These are phyloP conservation scores for Aspergillus quadrilineatus DNA, from an alignment of 2,329 filamentous ascomycete species.

Conservation along the genomic window DNA sequence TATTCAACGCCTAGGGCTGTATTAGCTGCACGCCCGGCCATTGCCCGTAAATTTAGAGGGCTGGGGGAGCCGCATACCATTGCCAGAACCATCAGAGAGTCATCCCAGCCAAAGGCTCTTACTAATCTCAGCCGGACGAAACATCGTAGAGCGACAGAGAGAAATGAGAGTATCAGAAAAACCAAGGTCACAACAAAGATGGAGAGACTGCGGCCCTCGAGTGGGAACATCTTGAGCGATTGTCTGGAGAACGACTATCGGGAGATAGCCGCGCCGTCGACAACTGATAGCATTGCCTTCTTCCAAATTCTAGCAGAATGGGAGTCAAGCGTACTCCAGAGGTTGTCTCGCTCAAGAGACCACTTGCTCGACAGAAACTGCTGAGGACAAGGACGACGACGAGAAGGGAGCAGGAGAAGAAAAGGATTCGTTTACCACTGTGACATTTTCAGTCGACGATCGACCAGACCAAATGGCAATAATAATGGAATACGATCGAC, in stretches of 20 bases:
- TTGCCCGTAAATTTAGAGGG: background rate
- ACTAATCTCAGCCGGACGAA: slow-evolving; percentile 37
- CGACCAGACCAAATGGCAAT: background rate
- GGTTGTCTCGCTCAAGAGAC: slow-evolving; percentile 9
- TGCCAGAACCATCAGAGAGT: slow-evolving; percentile 37
- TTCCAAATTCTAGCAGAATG: background rate
- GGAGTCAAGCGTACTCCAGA: background rate
- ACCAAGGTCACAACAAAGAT: slow-evolving; percentile 36
- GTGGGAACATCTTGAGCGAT: slow-evolving; percentile 28
- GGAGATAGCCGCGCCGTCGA: background rate
- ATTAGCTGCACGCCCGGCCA: background rate
- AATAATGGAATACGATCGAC: background rate
- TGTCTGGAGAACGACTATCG: slow-evolving; percentile 13
- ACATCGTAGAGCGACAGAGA: slow-evolving; percentile 36
- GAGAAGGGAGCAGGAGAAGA: background rate
- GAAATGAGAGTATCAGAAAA: slow-evolving; percentile 33
- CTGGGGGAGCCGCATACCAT: slow-evolving; percentile 29
- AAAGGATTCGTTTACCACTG: background rate
- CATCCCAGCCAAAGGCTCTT: slow-evolving; percentile 41
- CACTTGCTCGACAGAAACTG: background rate
- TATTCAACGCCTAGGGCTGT: slow-evolving; percentile 28
- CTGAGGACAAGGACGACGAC: background rate
- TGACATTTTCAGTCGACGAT: background rate
- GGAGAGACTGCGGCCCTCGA: slow-evolving; percentile 33
- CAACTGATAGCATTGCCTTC: slow-evolving; percentile 1